These are phyloP conservation scores for Chaetomidium leptoderma DNA, from an alignment of 495 filamentous ascomycete genomes.

Conservation along the genomic window DNA sequence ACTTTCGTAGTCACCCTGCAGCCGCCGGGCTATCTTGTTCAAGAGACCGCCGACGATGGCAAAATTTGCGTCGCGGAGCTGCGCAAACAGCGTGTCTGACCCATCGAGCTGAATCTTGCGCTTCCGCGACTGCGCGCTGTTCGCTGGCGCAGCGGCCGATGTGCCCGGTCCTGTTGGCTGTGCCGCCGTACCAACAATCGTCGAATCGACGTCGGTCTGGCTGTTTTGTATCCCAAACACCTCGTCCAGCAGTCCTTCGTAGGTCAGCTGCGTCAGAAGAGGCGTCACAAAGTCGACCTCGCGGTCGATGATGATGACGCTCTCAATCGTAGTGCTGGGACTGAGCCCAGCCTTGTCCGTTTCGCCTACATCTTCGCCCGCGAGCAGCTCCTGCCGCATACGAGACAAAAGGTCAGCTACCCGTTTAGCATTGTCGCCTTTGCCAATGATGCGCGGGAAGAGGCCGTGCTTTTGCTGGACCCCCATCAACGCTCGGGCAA, in stretches of 20 bases:
- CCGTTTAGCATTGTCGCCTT: slow-evolving; percentile 87
- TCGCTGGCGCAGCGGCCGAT: slow-evolving; percentile 31
- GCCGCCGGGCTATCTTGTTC: slow-evolving; percentile 83
- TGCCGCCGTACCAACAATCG: slow-evolving; percentile 72
- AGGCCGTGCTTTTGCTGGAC: slow-evolving; percentile 89
- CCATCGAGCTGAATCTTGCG: slow-evolving; percentile 87
- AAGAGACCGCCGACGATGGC: slow-evolving; percentile 84
- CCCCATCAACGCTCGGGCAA: slow-evolving; percentile 90
- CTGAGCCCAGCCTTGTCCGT: slow-evolving; percentile 62
- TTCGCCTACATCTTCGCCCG: slow-evolving; percentile 65
- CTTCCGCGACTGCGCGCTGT: slow-evolving; percentile 53
- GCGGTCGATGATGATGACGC: slow-evolving; percentile 89
- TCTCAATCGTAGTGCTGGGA: slow-evolving; percentile 85
- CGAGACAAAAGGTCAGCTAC: slow-evolving; percentile 84
- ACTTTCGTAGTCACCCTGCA: slow-evolving; percentile 81
- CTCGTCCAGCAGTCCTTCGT: slow-evolving; percentile 95
- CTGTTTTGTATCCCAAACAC: slow-evolving; percentile 84
- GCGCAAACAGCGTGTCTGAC: slow-evolving; percentile 82
- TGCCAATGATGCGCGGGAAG: slow-evolving; percentile 92
- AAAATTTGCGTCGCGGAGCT: slow-evolving; percentile 90
- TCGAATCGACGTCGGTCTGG: slow-evolving; percentile 88
- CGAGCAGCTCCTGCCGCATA: slow-evolving; percentile 87
- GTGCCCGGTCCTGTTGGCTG: slow-evolving; percentile 54
- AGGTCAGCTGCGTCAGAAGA: slow-evolving; percentile 91
- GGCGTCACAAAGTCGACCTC: slow-evolving; percentile 89